Evolutionary conservation across 2,329 filamentous ascomycete genomes (phyloP), one percentile per base, ranked within the genome.

Genomic region (Thelonectria olida): DNA sequence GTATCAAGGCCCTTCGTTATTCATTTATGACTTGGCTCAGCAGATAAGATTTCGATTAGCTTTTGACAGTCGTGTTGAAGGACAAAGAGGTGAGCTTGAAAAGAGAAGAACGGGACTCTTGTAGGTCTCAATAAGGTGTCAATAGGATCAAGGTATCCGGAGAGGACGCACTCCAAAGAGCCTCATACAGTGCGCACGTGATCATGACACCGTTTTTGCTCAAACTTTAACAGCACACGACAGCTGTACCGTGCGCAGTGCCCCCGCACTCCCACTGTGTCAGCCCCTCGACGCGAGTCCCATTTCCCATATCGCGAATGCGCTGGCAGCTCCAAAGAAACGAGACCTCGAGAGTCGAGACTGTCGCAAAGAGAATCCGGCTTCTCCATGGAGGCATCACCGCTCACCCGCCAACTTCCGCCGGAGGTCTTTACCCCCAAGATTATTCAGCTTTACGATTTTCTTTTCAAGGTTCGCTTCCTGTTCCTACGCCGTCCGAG

Each of bases 341-440:
- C 39, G 44, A 56, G 12, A 15, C 31, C 31, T 34, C 31, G 42
- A 34, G 47, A 34, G n/a, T 22, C 25, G 39, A 36, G 34, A 31
- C 27, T 49, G 44, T 58, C 55, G 54, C 51, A 25, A 49, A 22
- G 34, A 39, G 23, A 17, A 27, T 27, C 31, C 38, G 53, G 53
- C 52, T 38, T 68, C 67, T 59, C 15, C 66, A 96, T 96, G 92
- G 92, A 97, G 82, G 86, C 89, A 71, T 98, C 95, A 75, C 96
- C 96, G 66, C 87, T 99, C 75, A 97, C 94, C 58, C 93, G 96
- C 80, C 93, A 97, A 84, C 88, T 88, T 79, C 88, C 93, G 72
- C 96, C 95, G 55, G 91, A 96, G 77, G 88, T 90, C 39, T 97
- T 99, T 76, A 91, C 96, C 79, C 95, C 92, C 55, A 99, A 99